Percentiles rank a stretch among this genome's conserved stretches.
phyloP scores from a whole-genome alignment of 2,329 filamentous ascomycete species.

The Plectosphaerella plurivora region DNA sequence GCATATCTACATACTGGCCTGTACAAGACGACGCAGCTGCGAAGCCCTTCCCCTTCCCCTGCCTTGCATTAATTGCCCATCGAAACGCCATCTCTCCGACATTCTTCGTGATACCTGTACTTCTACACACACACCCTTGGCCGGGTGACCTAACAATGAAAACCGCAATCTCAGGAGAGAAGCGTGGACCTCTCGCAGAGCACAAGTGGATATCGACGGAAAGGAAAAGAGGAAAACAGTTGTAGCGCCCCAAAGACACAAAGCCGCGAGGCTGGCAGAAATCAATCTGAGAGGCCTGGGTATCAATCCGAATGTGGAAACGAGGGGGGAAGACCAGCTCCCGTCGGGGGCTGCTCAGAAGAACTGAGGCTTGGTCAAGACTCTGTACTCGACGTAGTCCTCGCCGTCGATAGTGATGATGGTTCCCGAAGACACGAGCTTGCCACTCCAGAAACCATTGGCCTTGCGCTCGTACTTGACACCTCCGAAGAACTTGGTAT shows the following conservation, averaged over 20 bases:
- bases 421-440: conserved; percentile 57
- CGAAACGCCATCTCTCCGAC: too few species aligned
- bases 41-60: too few species aligned
- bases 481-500: conserved; percentile 54
- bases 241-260: background rate
- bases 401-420: conserved; percentile 63
- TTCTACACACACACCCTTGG: too few species aligned
- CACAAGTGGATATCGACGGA: background rate
- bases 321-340: background rate
- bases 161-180: too few species aligned
- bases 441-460: conserved; percentile 56
- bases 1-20: too few species aligned
- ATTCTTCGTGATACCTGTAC: too few species aligned
- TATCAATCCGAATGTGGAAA: background rate
- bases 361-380: conserved; percentile 59
- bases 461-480: conserved; percentile 60
- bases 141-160: too few species aligned
- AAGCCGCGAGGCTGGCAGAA: background rate
- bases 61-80: too few species aligned
- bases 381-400: conserved; percentile 63
- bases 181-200: too few species aligned
- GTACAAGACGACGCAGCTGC: too few species aligned
- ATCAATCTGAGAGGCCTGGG: background rate
- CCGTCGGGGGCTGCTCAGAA: conserved; percentile 34
- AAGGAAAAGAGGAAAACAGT: background rate